Evolutionary conservation across 441 rosid species (phyloP), one percentile per base, ranked within the genome.

Genomic region (Isatis lusitanica): DNA sequence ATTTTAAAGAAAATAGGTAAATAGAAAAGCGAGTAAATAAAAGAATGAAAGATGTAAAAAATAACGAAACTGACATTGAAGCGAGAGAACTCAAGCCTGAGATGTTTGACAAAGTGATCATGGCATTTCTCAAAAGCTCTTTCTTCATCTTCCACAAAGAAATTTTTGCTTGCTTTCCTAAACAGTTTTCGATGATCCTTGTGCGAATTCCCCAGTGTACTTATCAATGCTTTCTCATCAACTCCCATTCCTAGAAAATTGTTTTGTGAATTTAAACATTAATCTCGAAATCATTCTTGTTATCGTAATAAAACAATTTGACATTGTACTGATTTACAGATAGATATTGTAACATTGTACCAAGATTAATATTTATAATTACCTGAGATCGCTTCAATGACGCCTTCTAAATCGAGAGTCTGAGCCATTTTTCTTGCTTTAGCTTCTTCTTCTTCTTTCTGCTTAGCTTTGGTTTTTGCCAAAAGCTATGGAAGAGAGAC

Each of bases 51-150:
- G 35, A 40, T 18, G 26, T 43, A 36, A 58, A 58, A 9, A 36
- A 31, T 15, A 12, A 13, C 62, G 17, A 35, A 52, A 78, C 73
- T 74, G n/a, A 79, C 98, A 90, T 91, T 86, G 71, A 90, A 94
- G 56, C 97, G 89, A 65, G 79, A 64, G 84, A 94, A 94, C 72
- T 94, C 97, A 50, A 81, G 81, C 87, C 85, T 82, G 76, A 94
- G 88, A 70, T 85, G 87, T 53, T 65, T 81, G 63, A 90, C 42
- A 66, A 66, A 66, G 47, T 73, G 74, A 57, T 86, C 95, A 75
- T 88, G 81, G 79, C 90, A 92, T 15, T 90, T 81, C 83, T 92
- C 97, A 61, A 92, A 92, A 46, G 81, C 74, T 46, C 92, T 85
- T 72, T 70, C 72, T 9, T 85, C 94, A 64, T 94, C 97, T 68